Conservation (phyloP, 2,329 filamentous ascomycete species). For the Fusarium sp. region DNA sequence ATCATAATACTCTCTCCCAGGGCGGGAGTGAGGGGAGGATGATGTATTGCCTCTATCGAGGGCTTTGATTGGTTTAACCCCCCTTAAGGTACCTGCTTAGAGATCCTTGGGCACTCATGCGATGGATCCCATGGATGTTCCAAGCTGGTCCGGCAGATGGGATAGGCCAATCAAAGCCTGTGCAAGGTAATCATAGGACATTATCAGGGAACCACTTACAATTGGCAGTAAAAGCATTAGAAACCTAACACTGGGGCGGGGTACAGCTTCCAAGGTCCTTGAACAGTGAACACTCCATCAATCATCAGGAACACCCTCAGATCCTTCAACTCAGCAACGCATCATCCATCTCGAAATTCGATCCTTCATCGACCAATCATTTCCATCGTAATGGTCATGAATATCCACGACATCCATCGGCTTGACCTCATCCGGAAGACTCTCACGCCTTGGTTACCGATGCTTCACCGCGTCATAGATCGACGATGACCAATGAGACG, state of each 20-base stretch:
- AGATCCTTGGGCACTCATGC: too few species aligned
- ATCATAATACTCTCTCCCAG: too few species aligned
- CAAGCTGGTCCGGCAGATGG: not conserved
- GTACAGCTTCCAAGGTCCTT: not conserved
- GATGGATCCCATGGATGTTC: not conserved
- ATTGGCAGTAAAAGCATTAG: not conserved
- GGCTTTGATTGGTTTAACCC: too few species aligned
- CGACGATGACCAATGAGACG: not conserved
- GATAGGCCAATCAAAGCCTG: not conserved
- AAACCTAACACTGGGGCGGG: not conserved
- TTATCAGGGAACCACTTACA: not conserved
- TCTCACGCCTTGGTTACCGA: not conserved
- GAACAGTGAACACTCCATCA: not conserved
- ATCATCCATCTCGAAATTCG: constrained; percentile 13
- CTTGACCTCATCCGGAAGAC: not conserved
- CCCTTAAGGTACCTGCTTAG: too few species aligned
- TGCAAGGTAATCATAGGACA: not conserved
- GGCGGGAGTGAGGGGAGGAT: too few species aligned
- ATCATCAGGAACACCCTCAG: not conserved
- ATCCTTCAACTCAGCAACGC: constrained; percentile 5
- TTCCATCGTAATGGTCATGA: constrained; percentile 17
- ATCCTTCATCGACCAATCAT: constrained; percentile 22
- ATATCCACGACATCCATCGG: not conserved
- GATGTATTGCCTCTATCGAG: too few species aligned
- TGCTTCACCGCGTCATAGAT: constrained; percentile 34